A percentile compares a stretch with the other conserved stretches of the same genome.
Evolutionary conservation across 2,329 filamentous ascomycete species (phyloP).

Genomic region (Exophiala mesophila): DNA sequence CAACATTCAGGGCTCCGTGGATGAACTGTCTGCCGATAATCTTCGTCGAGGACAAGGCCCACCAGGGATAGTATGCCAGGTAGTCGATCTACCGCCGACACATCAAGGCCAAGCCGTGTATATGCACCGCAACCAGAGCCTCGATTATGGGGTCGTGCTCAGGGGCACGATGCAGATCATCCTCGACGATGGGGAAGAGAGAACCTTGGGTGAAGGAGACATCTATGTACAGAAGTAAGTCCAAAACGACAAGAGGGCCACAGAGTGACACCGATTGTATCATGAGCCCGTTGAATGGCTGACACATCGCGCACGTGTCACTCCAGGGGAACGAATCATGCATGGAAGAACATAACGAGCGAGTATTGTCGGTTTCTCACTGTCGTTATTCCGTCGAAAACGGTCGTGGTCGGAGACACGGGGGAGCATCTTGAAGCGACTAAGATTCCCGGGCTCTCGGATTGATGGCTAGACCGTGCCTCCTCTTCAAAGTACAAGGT

Average conservation of each 20-base stretch:
- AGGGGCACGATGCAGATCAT: constrained; percentile 28
- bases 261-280: no score
- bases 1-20: constrained; percentile 18
- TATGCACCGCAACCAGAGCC: constrained; percentile 18
- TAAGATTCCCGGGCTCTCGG: constrained; percentile 9
- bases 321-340: constrained; percentile 9
- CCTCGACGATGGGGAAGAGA: constrained; percentile 28
- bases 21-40: constrained; percentile 16
- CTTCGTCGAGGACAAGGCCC: constrained; percentile 8
- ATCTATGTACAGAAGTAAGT: constrained; percentile 27
- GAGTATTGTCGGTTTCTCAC: constrained; percentile 18
- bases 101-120: background rate
- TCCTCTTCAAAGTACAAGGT: no score
- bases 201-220: constrained; percentile 26
- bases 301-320: no score
- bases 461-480: no score
- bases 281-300: no score
- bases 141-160: constrained; percentile 30
- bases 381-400: constrained; percentile 19
- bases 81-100: constrained; percentile 25
- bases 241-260: no score
- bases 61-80: constrained; percentile 21
- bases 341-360: constrained; percentile 5
- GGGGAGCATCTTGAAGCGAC: constrained; percentile 13
- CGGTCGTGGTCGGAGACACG: constrained; percentile 12